These are phyloP conservation scores for Geotrichum cucujoidarum DNA, from an alignment of 1,139 yeast species.

Conservation along the genomic window DNA sequence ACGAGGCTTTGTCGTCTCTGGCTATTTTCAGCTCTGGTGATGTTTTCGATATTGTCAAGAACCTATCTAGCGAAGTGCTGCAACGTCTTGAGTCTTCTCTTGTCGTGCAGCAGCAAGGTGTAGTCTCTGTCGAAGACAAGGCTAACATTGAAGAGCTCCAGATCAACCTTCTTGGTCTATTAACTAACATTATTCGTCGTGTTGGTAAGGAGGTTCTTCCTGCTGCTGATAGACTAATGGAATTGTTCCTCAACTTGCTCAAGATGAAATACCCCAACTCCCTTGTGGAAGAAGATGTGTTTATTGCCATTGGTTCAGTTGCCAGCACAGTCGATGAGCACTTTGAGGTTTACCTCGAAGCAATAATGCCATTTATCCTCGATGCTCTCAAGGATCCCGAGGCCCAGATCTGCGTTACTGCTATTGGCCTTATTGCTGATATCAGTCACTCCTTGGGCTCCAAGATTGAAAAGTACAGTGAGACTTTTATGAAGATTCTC, in stretches of 20 bases:
- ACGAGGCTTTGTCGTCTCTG: constrained; percentile 82
- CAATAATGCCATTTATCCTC: constrained; percentile 75
- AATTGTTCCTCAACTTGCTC: constrained; percentile 67
- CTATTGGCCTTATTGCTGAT: constrained; percentile 95
- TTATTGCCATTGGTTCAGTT: constrained; percentile 84
- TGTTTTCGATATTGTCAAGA: constrained; percentile 62
- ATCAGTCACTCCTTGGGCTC: constrained; percentile 86
- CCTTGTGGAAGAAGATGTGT: constrained; percentile 87
- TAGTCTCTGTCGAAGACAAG: constrained; percentile 55
- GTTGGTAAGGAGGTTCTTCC: constrained; percentile 59
- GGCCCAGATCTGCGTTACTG: constrained; percentile 76
- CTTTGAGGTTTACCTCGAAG: constrained; percentile 71
- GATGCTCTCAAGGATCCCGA: constrained; percentile 78
- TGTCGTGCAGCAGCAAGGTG: constrained; percentile 44
- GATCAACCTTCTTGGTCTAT: constrained; percentile 74
- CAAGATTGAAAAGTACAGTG: constrained; percentile 65
- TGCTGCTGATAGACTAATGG: constrained; percentile 83
- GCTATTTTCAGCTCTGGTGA: constrained; percentile 71
- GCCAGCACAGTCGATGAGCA: constrained; percentile 70
- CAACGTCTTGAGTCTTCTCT: constrained; percentile 67
- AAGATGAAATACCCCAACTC: constrained; percentile 58
- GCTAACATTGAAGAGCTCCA: constrained; percentile 84
- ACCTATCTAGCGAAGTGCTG: constrained; percentile 70
- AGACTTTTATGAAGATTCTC: constrained; percentile 74
- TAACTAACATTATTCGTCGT: constrained; percentile 85